Base-by-base conservation (phyloP, 257 asterid genomes). In the Verbascum thapsus region DNA sequence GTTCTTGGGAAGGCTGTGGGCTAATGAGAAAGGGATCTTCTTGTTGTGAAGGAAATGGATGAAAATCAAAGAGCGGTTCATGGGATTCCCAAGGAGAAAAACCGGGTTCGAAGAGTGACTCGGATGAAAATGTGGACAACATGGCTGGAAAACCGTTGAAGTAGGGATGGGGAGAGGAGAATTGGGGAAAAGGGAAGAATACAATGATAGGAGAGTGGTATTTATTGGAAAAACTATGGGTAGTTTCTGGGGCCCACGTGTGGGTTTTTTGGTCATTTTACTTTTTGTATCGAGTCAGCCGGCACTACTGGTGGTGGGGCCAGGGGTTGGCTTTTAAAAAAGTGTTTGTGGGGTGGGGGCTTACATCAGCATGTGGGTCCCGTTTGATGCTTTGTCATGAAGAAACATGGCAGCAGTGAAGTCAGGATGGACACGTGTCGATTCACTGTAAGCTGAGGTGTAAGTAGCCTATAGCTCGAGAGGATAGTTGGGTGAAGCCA, bases 131-230 rank as follows among this genome's bases (percentile, higher is more conserved):
- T 63, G 84, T 35, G 73, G 91, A 77, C 83, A 83, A 49, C 89
- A 85, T 84, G 55, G 75, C 78, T 74, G 80, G 87, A 72, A 69
- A 67, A 22, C 37, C 10, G 70, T 49, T 72, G 56, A n/a, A 48
- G 10, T 23, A 22, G 77, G 77, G 68, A 75, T 82, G 77, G 72
- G 55, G 64, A 54, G 78, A 74, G 63, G 57, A 64, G 83, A 77
- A 74, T 67, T 53, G 81, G 83, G 58, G 91, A 43, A 83, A 83
- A 80, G 90, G 87, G 96, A 85, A 80, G 88, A 48, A 61, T 58
- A 7, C 81, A 61, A 22, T 57, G 76, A 53, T 7, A 47, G 19
- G 84, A 85, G 85, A 0, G 64, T 18, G 76, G 89, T 78, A 88
- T 88, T 88, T 85, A 91, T 19, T 43, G 80, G 54, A 34, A 59